Conservation (phyloP, 208 protist genomes). For the Acanthamoeba triangularis region DNA sequence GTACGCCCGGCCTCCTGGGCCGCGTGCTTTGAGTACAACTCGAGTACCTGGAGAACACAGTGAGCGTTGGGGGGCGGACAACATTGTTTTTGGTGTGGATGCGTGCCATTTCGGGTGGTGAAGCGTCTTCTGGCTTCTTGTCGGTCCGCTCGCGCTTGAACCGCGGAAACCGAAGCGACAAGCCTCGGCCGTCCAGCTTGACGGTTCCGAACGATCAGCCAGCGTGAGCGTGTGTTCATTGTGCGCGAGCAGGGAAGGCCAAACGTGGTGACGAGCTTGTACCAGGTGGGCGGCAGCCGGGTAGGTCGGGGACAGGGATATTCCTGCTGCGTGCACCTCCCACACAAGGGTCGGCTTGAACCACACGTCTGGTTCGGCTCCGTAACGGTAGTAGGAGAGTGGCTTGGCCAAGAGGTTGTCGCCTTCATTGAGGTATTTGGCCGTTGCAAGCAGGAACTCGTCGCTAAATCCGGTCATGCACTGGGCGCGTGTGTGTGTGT, state of each 20-base stretch:
- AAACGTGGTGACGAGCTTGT: conserved; percentile 66
- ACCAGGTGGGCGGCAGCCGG: conserved; percentile 95
- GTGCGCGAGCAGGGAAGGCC: background rate
- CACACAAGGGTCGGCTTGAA: conserved; percentile 97
- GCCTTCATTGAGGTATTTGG: conserved; percentile 71
- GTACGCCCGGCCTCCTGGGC: too few relatives aligned
- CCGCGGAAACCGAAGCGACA: conserved; percentile 99
- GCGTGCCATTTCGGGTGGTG: conserved; percentile 85
- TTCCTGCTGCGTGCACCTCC: conserved; percentile 99
- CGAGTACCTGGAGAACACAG: too few relatives aligned
- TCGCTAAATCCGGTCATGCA: conserved; percentile 81
- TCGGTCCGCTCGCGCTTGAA: conserved; percentile 99
- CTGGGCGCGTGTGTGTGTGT: background rate
- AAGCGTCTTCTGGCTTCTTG: conserved; percentile 97
- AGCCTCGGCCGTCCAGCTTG: conserved; percentile 93
- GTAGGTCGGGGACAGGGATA: conserved; percentile 98
- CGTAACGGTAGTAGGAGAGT: conserved; percentile 77
- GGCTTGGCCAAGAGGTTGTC: conserved; percentile 68
- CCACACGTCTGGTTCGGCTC: conserved; percentile 90
- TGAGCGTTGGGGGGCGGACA: too few relatives aligned
- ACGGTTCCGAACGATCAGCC: background rate
- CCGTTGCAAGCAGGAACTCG: conserved; percentile 75
- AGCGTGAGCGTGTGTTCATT: background rate
- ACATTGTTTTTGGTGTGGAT: too few relatives aligned
- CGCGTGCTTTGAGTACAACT: too few relatives aligned